Evolutionary conservation across 1,284 basidiomycete species (phyloP), one percentile per base, ranked within the genome.

Genomic region (Phlebopus sp.): DNA sequence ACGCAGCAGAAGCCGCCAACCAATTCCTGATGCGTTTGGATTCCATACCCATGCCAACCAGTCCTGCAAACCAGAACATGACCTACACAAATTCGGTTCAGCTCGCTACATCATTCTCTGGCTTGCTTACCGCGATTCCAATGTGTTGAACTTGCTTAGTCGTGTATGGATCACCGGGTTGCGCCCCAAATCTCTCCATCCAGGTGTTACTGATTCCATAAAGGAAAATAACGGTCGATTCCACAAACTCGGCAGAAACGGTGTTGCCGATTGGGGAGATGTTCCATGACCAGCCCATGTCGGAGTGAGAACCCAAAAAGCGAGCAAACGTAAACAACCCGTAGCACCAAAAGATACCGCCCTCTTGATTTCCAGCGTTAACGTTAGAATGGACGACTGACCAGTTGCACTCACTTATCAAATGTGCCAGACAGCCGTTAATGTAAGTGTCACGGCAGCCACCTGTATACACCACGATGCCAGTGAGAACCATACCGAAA

Each of bases 211-310:
- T 89, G 37, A 82, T 75, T 14, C 95, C 96, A 64, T 98, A 97
- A 1, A 84, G 37, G 69, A 96, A 96, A 59, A 97, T 94, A 52
- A 96, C 81, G 8, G 78, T 63, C 5, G 85, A 92, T 69, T 98
- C 95, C 55, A 92, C 78, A 56, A 92, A 90, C 69, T 98, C 95
- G 5, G 90, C 94, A 2, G 86, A 83, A 9, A 81, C 76, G 40
- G 74, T 70, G 49, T 68, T 69, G 6, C 71, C 70, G 7, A 63
- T 63, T 1, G 81, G 82, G 0, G 81, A 70, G 31, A 77, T 72
- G 67, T 98, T 97, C 96, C 96, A 98, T 6, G 96, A 91, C 95
- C 95, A 98, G 1, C 95, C 95, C 34, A 85, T 70, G 50, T 92
- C 85, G 10, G 92, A 81, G 65, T 88, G 95, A 0, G 91, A 83